A percentile compares a stretch with the other conserved stretches of the same genome.
phyloP scores from a whole-genome alignment of 2,329 filamentous ascomycete species.

The Colletotrichum euphorbiae region DNA sequence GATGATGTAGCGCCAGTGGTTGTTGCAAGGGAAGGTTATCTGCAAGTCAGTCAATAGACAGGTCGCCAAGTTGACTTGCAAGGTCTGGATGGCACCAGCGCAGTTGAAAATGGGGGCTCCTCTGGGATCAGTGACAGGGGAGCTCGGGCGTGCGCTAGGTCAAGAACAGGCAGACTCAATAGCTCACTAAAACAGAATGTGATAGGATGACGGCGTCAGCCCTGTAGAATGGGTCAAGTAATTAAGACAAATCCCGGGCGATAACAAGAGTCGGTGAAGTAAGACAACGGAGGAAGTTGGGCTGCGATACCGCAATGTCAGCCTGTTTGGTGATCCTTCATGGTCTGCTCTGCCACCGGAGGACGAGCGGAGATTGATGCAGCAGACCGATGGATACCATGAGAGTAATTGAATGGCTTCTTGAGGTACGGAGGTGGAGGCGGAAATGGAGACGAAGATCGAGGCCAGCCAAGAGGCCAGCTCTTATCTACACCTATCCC shows the following conservation, averaged over 20 bases:
- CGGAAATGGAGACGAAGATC: too few relatives aligned
- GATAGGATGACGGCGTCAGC: constrained; percentile 28
- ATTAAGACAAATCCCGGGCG: constrained; percentile 28
- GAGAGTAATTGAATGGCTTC: not conserved
- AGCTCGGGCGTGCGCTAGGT: constrained; percentile 9
- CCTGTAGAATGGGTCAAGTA: constrained; percentile 21
- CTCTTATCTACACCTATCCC: too few relatives aligned
- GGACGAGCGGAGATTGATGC: not conserved
- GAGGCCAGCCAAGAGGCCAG: not conserved
- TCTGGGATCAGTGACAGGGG: constrained; percentile 13
- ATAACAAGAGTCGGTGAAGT: constrained; percentile 14
- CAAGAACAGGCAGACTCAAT: constrained; percentile 14
- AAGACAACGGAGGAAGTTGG: not conserved
- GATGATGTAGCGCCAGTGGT: constrained; percentile 39
- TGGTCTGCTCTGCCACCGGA: not conserved
- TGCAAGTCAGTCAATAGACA: constrained; percentile 39
- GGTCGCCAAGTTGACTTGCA: constrained; percentile 27
- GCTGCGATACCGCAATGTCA: not conserved
- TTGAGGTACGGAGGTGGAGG: not conserved
- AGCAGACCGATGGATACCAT: not conserved
- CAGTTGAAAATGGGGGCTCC: constrained; percentile 20
- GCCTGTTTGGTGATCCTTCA: not conserved
- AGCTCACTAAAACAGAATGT: constrained; percentile 16
- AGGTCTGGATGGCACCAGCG: constrained; percentile 35
- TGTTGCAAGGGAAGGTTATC: constrained; percentile 27